Evolutionary conservation across 2,329 filamentous ascomycete species (phyloP), one percentile per base, ranked within the genome.

Genomic region (Fusarium camptoceras): DNA sequence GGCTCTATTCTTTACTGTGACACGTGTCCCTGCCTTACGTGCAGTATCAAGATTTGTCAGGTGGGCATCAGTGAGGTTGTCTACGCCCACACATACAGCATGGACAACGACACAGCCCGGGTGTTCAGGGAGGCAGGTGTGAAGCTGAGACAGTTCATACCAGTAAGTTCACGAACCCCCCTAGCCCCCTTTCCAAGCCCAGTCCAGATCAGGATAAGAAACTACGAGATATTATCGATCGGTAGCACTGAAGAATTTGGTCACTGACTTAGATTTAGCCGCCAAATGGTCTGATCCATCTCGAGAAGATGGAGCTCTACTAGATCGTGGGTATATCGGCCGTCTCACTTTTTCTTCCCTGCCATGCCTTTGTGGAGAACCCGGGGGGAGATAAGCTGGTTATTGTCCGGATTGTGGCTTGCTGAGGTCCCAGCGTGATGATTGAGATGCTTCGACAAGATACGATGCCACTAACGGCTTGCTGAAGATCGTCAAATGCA

Each of bases 11-110:
- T 99, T 27, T 99, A 98, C 81, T 98, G 94, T 81, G 93, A 98
- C 78, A 98, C 94, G 72, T 99, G 96, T 80, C 96, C 96, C 6
- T 99, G 96, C 78, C 84, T 99, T 79, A 99, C 96, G 4, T 99
- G 96, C 81, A 97, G 94, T 76, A 97, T 99, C 83, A 99, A 99
- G 84, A 98, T 99, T 76, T 93, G 94, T 24, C 96, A 99, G 82
- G 94, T 98, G 10, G 96, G 96, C 20, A 97, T 99, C 71, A 89
- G 88, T 43, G 96, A 99, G 84, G 96, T 99, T 16, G 94, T 99
- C 16, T 99, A 97, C 76, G 94, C 90, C 71, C 92, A 97, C 77
- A 90, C 92, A 27, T 99, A 99, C 79, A 95, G 95, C 78, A 98
- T 99, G 91, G 96, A 99, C 77, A 88, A 84, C 42, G 89, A 93